Base-by-base conservation (phyloP, 192 early-diverging fungal genomes). In the Lobosporangium transversale region DNA sequence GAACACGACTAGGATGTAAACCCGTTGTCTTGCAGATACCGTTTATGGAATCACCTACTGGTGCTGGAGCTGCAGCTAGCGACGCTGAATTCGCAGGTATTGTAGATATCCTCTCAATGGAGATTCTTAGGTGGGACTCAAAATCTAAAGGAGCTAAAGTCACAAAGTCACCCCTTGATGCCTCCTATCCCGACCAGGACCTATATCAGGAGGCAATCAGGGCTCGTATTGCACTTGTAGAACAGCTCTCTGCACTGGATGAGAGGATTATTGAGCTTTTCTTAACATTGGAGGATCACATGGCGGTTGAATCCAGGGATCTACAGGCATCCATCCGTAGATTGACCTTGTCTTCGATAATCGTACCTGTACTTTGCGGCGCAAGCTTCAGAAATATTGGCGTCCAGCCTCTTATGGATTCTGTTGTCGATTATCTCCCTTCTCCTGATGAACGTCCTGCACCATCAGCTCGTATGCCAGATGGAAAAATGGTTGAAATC, bases 321-420 rank as follows among this genome's bases (percentile, higher is more conserved):
- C 45, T 97, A 5, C 79, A 85, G 47, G 71, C 78, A 0, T 90
- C 94, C 5, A 66, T 97, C 8, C 85, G 95, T 7, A 68, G 93
- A 21, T 79, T 87, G 6, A 97, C 94, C 0, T 37, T 94, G 23
- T 80, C 68, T 6, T 89, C 89, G 3, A 82, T 80, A 35, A 90
- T 85, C 2, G 88, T 94, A 1, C 95, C 97, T 6, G 95, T 98
- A 3, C 78, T 97, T 8, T 91, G 91, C 40, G 95, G 94, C n/a
- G 90, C 95, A 2, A 81, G 93, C 32, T 95, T 92, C 83, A 89
- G 86, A 58, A 95, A 97, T 59, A 83, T 94, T 17, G 97, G 97
- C 15, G 97, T 98, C 5, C 95, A 98, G 62, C 94, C 95, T 20
- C 71, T 97, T 21, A 83, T 98, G 66, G 95, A 98, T 68, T 94